Evolutionary conservation across 345 rosid genomes (phyloP), one percentile per base, ranked within the genome.

Genomic region (Euclidium syriacum): DNA sequence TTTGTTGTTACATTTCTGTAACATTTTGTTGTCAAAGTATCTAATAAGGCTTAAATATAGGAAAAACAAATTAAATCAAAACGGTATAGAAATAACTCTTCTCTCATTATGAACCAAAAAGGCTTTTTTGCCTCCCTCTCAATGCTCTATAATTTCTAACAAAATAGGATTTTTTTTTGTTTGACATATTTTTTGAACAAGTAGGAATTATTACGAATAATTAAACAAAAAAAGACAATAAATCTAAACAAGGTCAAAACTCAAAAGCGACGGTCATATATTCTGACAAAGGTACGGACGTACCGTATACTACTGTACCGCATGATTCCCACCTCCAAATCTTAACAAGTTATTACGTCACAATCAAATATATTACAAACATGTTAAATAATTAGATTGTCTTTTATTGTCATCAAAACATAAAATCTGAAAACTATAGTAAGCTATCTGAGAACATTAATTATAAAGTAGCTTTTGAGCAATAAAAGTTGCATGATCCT

Each of bases 401-500:
- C 6, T 41, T 6, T 24, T 38, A 0, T n/a, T n/a, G n/a, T n/a
- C 19, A 22, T 19, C 9, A 43, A 16, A 32, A 51, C 40, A 52
- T 43, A 38, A 63, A 12, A n/a, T n/a, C n/a, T n/a, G n/a, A n/a
- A n/a, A n/a, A n/a, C n/a, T n/a, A n/a, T n/a, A n/a, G n/a, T n/a
- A 36, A 53, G 12, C 20, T n/a, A 18, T 4, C 9, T 7, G 2
- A 52, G 3, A 30, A 5, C 6, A 12, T 25, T 39, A 35, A 11
- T 41, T 16, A 19, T 15, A 17, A 47, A 46, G 18, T 24, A 24
- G 26, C 35, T 5, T 30, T 8, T 10, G 54, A 54, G 29, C 56
- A 20, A 47, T 25, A 55, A 35, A 66, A 17, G 41, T 47, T 55
- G 71, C 64, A 56, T 56, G 71, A 40, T 66, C 65, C 64, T 67